Evolutionary conservation across 75 land plant species (phyloP), one percentile per base, ranked within the genome.

Genomic region (Ceratopteris richardii): DNA sequence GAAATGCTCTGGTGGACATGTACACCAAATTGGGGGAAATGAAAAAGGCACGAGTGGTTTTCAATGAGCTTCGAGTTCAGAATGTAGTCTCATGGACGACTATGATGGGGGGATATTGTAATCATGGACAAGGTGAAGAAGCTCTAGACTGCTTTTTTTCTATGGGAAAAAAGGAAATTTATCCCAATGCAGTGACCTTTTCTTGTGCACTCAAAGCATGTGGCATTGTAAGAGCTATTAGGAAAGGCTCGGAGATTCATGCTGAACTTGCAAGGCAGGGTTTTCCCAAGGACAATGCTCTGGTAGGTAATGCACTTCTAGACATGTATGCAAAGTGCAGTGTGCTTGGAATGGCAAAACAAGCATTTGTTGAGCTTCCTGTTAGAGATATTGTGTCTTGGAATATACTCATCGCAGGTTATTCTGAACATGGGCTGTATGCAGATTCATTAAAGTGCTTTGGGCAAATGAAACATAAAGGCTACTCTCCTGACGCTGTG

Each of bases 261-360:
- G 31, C 41, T 31, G 27, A 64, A 14, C 28, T 60, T 36, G 1
- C 65, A 22, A 69, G 68, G 52, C 12, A 5, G 36, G 69, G 65
- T 36, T 56, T 68, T 25, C n/a, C 50, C 13, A n/a, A 20, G 30
- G 26, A n/a, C 24, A 58, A 76, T 71, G 54, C 60, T 24, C 64
- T 59, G 48, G 61, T 76, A 9, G 79, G 57, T 16, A 76, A 68
- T 20, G 44, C 67, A 0, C 36, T 79, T 54, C 44, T 75, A 30
- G 71, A 71, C 63, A 70, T 76, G 82, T 79, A 79, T 46, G 56
- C 65, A 17, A 76, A 69, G 31, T 71, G 79, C 43, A 57, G 43
- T 16, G 42, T 57, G 26, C 20, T 63, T 51, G 70, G 21, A 13
- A 53, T 26, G 14, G 80, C 79, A 1, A 57, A 53, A 28, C 30